Base-by-base conservation (phyloP, 768 basidiomycete genomes). In the Astraeus odoratus region DNA sequence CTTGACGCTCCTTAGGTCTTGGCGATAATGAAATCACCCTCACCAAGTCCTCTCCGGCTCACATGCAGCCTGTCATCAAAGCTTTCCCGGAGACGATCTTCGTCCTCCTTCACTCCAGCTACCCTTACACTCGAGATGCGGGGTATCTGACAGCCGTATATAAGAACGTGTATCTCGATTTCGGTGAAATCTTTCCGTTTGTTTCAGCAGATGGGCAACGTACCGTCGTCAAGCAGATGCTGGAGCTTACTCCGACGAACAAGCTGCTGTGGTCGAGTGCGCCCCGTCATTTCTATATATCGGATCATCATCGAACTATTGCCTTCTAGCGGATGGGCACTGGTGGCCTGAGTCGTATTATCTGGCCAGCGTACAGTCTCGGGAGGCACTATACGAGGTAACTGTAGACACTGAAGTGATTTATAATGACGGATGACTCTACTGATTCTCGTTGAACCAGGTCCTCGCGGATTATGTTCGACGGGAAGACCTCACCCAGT, bases 181-280 rank as follows among this genome's bases (percentile, higher is more conserved):
- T 89, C 57, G 86, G 87, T 31, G 83, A 85, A 74, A 67, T 87
- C 16, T 89, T 86, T 50, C 85, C 85, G 0, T 67, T 76, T 44
- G 65, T 89, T 33, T 82, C 81, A 0, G 67, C 65, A 0, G 69
- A 74, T 5, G 87, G 85, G 3, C 86, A 88, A 59, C 67, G 75
- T 9, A 55, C 61, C 0, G 70, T 81, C 37, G 60, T 88, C 23
- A 72, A 69, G 20, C 78, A 88, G 56, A 65, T 85, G 18, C 64
- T 89, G 2, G 87, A 89, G 59, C 63, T 87, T 12, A 68, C 74
- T 15, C 87, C 87, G 10, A 86, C 80, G 23, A 86, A 80, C 58
- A 90, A 88, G 57, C 77, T 89, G 22, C 57, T 90, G 67, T 90
- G 83, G 83, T 87, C 84, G 4, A 86, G 86, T 86, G 53, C 51